These are phyloP conservation scores for Tetrahymena thermophila DNA, from an alignment of 73 alveolate species.

Conservation along the genomic window DNA sequence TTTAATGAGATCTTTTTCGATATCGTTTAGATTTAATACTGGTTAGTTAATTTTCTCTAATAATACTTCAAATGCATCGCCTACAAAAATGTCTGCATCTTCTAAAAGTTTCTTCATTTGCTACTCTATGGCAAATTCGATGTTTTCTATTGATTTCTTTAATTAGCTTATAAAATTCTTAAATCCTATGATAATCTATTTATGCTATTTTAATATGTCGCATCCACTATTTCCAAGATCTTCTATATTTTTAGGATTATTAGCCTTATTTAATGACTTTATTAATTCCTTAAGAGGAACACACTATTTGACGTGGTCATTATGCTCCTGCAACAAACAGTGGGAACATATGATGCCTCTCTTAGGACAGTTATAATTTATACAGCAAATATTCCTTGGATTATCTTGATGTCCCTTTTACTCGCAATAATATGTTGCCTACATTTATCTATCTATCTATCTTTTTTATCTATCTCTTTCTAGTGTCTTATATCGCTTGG, in stretches of 20 bases:
- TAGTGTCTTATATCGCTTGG: not conserved
- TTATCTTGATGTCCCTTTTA: not conserved
- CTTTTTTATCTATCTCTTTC: not conserved
- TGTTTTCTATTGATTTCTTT: not conserved
- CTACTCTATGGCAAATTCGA: not conserved
- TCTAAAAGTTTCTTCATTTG: not conserved
- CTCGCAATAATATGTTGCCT: not conserved
- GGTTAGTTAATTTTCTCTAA: not conserved
- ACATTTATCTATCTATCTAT: not conserved
- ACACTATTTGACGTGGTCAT: not conserved
- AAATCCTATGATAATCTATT: not conserved
- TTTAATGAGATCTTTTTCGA: not conserved
- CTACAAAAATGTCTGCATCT: not conserved
- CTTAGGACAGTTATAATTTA: not conserved
- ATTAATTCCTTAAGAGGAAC: not conserved
- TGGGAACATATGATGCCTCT: not conserved
- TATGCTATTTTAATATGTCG: not conserved
- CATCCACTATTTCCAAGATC: not conserved
- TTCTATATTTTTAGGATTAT: not conserved
- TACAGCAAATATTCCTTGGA: not conserved
- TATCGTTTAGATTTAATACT: not conserved
- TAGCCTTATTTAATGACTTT: not conserved
- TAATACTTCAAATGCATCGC: not conserved
- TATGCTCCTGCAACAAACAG: not conserved
- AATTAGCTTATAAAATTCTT: not conserved